Evolutionary conservation across 78 protist genomes (phyloP).

Genomic region (Creolimax fragrantissima): DNA sequence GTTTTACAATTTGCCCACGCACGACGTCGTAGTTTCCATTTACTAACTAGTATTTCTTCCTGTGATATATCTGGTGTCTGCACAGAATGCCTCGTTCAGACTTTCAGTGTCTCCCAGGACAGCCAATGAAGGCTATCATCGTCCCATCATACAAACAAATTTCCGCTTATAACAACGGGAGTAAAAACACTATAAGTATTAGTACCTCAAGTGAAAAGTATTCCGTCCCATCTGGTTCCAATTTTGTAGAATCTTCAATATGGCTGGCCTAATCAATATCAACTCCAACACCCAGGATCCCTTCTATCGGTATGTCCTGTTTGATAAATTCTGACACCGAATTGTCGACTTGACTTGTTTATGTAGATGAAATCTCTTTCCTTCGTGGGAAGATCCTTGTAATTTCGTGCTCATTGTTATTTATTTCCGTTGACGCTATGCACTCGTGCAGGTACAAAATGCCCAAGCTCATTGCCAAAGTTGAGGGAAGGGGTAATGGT

Average conservation of each 20-base stretch:
- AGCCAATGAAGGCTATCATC: not conserved
- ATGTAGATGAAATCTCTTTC: not conserved
- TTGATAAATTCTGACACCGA: not conserved
- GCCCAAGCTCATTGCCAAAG: conserved; percentile 72
- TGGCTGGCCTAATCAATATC: conserved; percentile 2
- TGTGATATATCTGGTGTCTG: too few relatives aligned
- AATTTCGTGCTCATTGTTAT: not conserved
- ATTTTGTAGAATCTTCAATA: too few relatives aligned
- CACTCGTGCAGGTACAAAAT: conserved; percentile 78
- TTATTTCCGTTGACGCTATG: conserved; percentile 5
- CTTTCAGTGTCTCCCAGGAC: not conserved
- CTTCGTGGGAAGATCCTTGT: not conserved
- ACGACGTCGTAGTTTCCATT: too few relatives aligned
- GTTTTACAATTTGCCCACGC: too few relatives aligned
- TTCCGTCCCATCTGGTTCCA: too few relatives aligned
- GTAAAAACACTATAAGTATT: too few relatives aligned
- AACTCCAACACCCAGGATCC: conserved; percentile 5
- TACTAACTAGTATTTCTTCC: too few relatives aligned
- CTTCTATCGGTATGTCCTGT: not conserved
- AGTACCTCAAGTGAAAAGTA: too few relatives aligned
- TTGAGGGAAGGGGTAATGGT: conserved; percentile 88
- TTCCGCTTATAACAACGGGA: too few relatives aligned
- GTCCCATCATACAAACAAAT: too few relatives aligned
- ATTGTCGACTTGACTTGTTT: not conserved
- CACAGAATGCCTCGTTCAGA: not conserved